Conservation (phyloP, 306 rosid species). For the Acacia confusa region DNA sequence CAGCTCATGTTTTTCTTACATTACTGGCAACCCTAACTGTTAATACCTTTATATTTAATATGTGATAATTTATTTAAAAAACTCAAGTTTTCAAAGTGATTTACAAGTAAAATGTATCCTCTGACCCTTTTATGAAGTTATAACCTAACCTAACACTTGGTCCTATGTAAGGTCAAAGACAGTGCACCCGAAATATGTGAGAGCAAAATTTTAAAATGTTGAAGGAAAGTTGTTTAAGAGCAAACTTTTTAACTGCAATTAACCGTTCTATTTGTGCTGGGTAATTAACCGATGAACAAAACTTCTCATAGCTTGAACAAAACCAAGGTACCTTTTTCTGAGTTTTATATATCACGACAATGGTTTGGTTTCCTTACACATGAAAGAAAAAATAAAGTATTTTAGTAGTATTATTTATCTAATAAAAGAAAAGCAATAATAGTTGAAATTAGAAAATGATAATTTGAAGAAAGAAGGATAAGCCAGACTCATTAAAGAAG, state of each 20-base stretch:
- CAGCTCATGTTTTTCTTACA: neutral
- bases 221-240: neutral
- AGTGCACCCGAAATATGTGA: neutral
- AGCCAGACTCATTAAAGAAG: neutral
- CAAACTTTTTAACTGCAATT: neutral
- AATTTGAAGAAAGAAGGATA: neutral
- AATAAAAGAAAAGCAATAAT: neutral
- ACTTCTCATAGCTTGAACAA: neutral
- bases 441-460: neutral
- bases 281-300: neutral
- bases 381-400: neutral
- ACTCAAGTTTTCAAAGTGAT: neutral
- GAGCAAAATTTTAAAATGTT: neutral
- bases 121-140: neutral
- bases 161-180: neutral
- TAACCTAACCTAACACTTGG: neutral
- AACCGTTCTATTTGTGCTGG: neutral
- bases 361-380: neutral
- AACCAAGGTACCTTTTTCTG: too few relatives aligned
- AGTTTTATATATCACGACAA: too few relatives aligned
- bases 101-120: neutral
- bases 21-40: too few relatives aligned
- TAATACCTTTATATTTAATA: neutral
- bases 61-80: neutral
- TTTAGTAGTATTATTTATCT: neutral